Evolutionary conservation across 805 yeast genomes (phyloP), one percentile per base, ranked within the genome.

Genomic region (Monosporozyma aerobia): DNA sequence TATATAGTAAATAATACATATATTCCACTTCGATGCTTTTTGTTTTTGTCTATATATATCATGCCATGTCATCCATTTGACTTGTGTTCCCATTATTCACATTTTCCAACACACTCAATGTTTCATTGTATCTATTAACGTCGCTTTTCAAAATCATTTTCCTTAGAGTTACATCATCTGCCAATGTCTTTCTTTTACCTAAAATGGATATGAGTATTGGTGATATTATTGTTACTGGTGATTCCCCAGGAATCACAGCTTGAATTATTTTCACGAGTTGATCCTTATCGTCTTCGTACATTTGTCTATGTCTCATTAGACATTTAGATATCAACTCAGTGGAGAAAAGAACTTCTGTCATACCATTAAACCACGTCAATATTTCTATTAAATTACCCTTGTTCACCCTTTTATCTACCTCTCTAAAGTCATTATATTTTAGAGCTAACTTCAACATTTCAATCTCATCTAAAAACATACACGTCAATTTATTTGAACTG

Each of bases 71-170:
- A 16, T 43, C 19, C 14, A 29, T 23, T 2, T 9, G 11, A 10
- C 5, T 11, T 19, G 2, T 43, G 16, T 8, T 13, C 2, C 25
- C n/a, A 22, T 5, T 23, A 43, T 43, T n/a, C 23, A 6, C 7
- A 2, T 10, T 22, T 43, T 13, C 11, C 22, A 32, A 51, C 30
- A 48, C 48, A 47, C 22, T 47, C 19, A 55, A 30, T 10, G 49
- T 47, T 46, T 59, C 53, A 33, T 43, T 51, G 45, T 54, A 51
- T 19, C 47, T 51, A 44, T 48, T 45, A 14, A 59, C 48, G 46
- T 63, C 61, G 40, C 52, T 50, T 50, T 59, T 65, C 8, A 63
- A 49, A 8, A 65, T 40, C 27, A 59, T 60, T 47, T 67, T 67
- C 25, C 54, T 50, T 10, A 65, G 37, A 25, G 59, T 58, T 14